Conservation (phyloP, 192 early-diverging fungal genomes). For the Podila verticillata region DNA sequence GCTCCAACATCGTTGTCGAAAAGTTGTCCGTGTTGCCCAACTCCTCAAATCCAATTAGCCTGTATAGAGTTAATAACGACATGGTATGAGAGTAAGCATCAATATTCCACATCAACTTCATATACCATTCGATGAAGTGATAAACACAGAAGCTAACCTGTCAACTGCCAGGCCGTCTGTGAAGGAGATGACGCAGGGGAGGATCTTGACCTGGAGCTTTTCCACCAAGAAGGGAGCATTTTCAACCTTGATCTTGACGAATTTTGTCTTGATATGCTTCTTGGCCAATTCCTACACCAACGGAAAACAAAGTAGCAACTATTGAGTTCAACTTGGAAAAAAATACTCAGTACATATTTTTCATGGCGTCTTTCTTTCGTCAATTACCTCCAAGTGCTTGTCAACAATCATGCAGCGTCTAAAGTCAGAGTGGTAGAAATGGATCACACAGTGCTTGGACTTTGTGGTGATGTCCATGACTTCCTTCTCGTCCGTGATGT, state of each 20-base stretch:
- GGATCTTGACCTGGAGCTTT: conserved; percentile 83
- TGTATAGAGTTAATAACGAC: conserved; percentile 31
- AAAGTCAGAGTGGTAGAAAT: conserved; percentile 95
- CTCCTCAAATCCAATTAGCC: conserved; percentile 93
- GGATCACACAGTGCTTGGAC: conserved; percentile 77
- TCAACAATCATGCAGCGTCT: conserved; percentile 94
- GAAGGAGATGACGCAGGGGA: conserved; percentile 89
- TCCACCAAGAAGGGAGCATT: conserved; percentile 92
- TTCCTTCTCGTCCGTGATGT: conserved; percentile 83
- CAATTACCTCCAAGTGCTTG: conserved; percentile 77
- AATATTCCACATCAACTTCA: neutral
- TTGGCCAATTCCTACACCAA: conserved; percentile 65
- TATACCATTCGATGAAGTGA: neutral
- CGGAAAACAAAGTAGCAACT: neutral
- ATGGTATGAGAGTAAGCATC: neutral
- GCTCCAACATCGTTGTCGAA: conserved; percentile 78
- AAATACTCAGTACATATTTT: neutral
- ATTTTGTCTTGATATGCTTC: conserved; percentile 86
- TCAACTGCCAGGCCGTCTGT: conserved; percentile 80
- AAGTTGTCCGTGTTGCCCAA: conserved; percentile 91
- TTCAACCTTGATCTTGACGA: conserved; percentile 89
- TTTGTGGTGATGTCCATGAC: conserved; percentile 82
- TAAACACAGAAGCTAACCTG: conserved; percentile 49
- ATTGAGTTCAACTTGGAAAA: neutral
- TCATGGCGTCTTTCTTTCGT: too few species aligned